Conservation (phyloP, 2,329 filamentous ascomycete genomes). For the Fusarium sp. region DNA sequence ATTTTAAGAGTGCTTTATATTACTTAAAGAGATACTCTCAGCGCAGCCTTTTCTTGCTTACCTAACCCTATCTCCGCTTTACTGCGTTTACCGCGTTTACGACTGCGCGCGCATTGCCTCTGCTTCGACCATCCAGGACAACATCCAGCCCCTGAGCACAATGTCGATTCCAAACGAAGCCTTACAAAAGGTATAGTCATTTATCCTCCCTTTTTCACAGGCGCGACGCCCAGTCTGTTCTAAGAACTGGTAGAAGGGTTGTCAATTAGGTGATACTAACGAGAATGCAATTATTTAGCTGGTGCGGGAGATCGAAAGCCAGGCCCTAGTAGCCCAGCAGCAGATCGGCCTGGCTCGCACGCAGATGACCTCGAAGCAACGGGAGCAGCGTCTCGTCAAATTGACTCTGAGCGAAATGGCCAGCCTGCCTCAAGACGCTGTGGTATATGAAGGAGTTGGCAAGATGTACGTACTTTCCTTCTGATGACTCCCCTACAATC, state of each 20-base stretch:
- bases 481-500: not conserved
- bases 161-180: constrained; percentile 98
- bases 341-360: constrained; percentile 89
- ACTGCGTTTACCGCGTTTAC: too few species aligned
- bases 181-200: constrained; percentile 82
- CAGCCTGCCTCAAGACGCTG: constrained; percentile 80
- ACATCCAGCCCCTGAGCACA: not conserved
- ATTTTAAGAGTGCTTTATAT: too few species aligned
- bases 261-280: not conserved
- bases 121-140: not conserved
- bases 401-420: constrained; percentile 88
- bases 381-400: constrained; percentile 90
- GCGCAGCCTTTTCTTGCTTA: too few species aligned
- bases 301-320: constrained; percentile 93
- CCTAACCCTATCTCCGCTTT: too few species aligned
- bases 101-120: too few species aligned
- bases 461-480: constrained; percentile 81
- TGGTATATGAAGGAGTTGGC: constrained; percentile 93
- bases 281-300: constrained; percentile 67
- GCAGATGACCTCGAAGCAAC: constrained; percentile 87
- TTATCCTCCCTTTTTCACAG: too few species aligned
- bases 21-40: too few species aligned
- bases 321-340: constrained; percentile 89
- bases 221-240: not conserved
- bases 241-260: not conserved